Base-by-base conservation (phyloP, 495 filamentous ascomycete genomes). In the Xylaria curta region DNA sequence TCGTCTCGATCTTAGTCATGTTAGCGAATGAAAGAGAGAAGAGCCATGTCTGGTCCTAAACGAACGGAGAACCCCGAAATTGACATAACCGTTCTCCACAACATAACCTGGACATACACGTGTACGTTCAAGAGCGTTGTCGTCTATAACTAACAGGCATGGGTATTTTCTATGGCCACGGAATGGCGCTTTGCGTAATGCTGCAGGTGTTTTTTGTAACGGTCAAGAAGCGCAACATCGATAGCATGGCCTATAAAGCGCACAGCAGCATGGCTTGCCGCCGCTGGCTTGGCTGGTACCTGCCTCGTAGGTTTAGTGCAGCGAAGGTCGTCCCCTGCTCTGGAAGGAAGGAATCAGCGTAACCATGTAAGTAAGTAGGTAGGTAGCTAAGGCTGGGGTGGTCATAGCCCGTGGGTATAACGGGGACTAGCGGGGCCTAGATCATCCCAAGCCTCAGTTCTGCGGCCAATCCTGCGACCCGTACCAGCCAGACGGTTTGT, bases 381-480 rank as follows among this genome's bases (percentile, higher is more conserved):
- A 31, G 28, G 28, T 31, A 54, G 51, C 49, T 54, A 56, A 31
- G 53, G 53, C 13, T 31, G 5, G 24, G 24, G 24, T 24, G 68
- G 26, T 53, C 42, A 47, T 54, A 21, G 68, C 19, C 49, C n/a
- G 46, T 66, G 42, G 63, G 63, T 53, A 66, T 12, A 53, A 53
- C 44, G 28, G 66, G 49, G 49, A 33, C 53, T 56, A 58, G 51
- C 66, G 51, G 66, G 38, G 66, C 36, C 66, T 46, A 68, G 54
- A 72, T 72, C 70, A 72, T 60, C 64, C 62, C 63, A 53, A 61
- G 54, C 62, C 53, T 67, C 53, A 42, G 62, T 67, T 72, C 70
- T 72, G 70, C 70, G 70, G 64, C 70, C 70, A 59, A 53, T 60
- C 54, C 70, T 72, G 70, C 70, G 61, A 67, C 70, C 70, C 54